Conservation (phyloP, 2,329 filamentous ascomycete species). For the Hypomyces rosellus region DNA sequence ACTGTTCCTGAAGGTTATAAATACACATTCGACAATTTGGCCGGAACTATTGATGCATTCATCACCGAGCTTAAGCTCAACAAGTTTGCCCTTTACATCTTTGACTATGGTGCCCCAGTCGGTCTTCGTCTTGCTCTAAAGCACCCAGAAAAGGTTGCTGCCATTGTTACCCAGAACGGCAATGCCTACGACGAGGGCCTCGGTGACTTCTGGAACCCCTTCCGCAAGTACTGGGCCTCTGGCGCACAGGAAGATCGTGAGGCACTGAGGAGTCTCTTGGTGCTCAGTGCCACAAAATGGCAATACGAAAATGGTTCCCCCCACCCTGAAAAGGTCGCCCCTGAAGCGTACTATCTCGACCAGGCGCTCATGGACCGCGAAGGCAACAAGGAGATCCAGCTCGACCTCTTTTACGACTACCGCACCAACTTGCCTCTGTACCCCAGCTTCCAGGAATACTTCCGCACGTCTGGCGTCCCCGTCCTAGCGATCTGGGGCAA, state of each 20-base stretch:
- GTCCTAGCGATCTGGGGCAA: slow-evolving; percentile 54
- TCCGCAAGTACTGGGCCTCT: slow-evolving; percentile 39
- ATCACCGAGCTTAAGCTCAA: slow-evolving; percentile 39
- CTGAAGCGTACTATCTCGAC: slow-evolving; percentile 45
- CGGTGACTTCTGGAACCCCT: slow-evolving; percentile 43
- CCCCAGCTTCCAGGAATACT: slow-evolving; percentile 48
- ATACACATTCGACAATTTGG: slow-evolving; percentile 49
- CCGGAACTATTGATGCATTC: slow-evolving; percentile 42
- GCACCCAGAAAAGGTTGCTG: slow-evolving; percentile 39
- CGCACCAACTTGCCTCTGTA: slow-evolving; percentile 48
- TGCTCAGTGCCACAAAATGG: slow-evolving; percentile 32
- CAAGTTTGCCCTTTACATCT: slow-evolving; percentile 51
- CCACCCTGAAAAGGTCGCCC: slow-evolving; percentile 29
- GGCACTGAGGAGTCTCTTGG: slow-evolving; percentile 28
- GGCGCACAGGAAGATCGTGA: slow-evolving; percentile 30
- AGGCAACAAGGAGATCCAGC: slow-evolving; percentile 44
- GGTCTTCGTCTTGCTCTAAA: slow-evolving; percentile 47
- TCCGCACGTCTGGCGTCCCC: slow-evolving; percentile 43
- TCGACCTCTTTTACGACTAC: slow-evolving; percentile 54
- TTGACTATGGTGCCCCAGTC: slow-evolving; percentile 56
- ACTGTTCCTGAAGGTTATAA: slow-evolving; percentile 38
- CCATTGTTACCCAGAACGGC: slow-evolving; percentile 54
- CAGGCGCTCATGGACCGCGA: slow-evolving; percentile 39
- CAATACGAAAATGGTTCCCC: slow-evolving; percentile 39
- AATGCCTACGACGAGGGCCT: slow-evolving; percentile 55